A percentile compares a stretch with the other conserved stretches of the same genome.
These are phyloP conservation scores for Cyberlindnera sargentensis DNA, from an alignment of 805 yeast genomes.

Conservation along the genomic window DNA sequence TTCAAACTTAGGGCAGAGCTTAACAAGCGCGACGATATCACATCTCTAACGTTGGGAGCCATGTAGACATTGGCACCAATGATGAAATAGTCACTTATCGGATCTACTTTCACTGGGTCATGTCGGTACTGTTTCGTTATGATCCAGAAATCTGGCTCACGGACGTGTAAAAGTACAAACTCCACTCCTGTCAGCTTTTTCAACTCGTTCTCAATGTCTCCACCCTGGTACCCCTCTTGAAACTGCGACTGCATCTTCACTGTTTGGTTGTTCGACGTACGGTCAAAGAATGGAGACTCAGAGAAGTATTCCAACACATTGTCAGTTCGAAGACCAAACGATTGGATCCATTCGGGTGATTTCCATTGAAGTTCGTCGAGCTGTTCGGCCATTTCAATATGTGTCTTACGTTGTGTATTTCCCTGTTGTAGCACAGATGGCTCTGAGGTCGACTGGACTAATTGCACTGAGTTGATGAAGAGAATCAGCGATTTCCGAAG, in stretches of 20 bases:
- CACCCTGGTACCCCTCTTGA: constrained; percentile 39
- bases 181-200: constrained; percentile 80
- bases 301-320: constrained; percentile 92
- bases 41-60: constrained; percentile 72
- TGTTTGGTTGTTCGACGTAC: constrained; percentile 90
- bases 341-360: constrained; percentile 95
- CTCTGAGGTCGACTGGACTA: too few relatives aligned
- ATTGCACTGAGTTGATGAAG: too few relatives aligned
- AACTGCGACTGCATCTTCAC: constrained; percentile 93
- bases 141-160: constrained; percentile 93
- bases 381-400: constrained; percentile 20
- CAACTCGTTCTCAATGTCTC: constrained; percentile 46
- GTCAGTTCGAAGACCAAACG: constrained; percentile 77
- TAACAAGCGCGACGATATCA: constrained; percentile 60
- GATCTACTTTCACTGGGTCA: constrained; percentile 41
- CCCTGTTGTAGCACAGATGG: background rate
- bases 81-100: constrained; percentile 75
- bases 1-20: constrained; percentile 29
- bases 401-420: background rate
- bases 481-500: too few relatives aligned
- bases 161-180: constrained; percentile 62
- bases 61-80: constrained; percentile 90
- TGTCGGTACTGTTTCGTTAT: constrained; percentile 72
- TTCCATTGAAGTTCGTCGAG: constrained; percentile 95
- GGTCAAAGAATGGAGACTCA: constrained; percentile 90